Evolutionary conservation across 2,329 filamentous ascomycete genomes (phyloP).

Genomic region (Diaporthe eres): DNA sequence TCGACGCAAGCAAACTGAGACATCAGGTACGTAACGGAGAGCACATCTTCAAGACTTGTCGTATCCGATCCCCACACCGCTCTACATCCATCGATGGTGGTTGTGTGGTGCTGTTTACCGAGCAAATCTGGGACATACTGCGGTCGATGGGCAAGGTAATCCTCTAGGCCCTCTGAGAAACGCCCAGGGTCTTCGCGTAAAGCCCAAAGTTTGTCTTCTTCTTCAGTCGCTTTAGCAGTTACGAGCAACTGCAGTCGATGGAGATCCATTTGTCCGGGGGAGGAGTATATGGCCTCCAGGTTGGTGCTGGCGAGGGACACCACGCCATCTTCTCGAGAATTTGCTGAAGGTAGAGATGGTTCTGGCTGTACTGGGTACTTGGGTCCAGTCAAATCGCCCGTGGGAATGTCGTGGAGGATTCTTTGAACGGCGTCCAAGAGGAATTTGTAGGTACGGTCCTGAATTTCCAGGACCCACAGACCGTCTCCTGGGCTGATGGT

Average conservation of each 20-base stretch:
- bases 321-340: neutral
- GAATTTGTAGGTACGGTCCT: neutral
- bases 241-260: neutral
- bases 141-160: neutral
- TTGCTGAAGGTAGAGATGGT: neutral
- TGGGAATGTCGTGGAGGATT: neutral
- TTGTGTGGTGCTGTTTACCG: neutral
- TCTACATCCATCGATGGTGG: too few relatives aligned
- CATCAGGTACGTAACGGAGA: rapidly evolving
- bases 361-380: neutral
- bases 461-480: neutral
- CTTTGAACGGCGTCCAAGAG: neutral
- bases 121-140: neutral
- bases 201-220: neutral
- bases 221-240: neutral
- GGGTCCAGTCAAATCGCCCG: neutral
- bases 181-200: neutral
- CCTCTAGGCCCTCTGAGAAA: neutral
- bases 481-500: neutral
- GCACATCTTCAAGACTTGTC: rapidly evolving
- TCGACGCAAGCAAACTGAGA: neutral
- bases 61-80: neutral
- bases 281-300: neutral
- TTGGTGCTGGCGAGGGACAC: neutral
- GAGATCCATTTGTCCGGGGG: neutral